These are phyloP conservation scores for Amylostereum areolatum DNA, from an alignment of 1,284 basidiomycete genomes.

Conservation along the genomic window DNA sequence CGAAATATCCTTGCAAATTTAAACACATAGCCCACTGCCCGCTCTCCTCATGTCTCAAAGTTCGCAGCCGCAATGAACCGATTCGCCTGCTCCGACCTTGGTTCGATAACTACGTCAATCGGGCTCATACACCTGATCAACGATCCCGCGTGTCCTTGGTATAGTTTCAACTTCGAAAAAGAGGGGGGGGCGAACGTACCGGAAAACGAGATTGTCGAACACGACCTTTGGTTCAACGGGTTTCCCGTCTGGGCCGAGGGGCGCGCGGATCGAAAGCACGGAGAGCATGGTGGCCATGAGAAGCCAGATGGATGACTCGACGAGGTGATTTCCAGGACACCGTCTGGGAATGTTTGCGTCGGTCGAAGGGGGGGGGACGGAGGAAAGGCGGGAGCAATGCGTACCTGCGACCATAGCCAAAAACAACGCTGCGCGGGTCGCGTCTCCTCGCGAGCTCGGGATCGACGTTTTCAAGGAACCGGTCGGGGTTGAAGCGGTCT, in stretches of 20 bases:
- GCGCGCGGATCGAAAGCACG: slow-evolving; percentile 14
- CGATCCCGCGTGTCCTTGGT: no score
- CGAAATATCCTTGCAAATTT: no score
- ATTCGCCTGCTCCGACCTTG: not conserved
- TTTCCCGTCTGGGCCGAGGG: slow-evolving; percentile 10
- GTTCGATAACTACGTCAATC: not conserved
- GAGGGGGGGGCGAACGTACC: slow-evolving; percentile 18
- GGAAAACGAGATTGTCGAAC: slow-evolving; percentile 13
- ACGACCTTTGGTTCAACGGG: slow-evolving; percentile 13
- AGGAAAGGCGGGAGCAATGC: no score
- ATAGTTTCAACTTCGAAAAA: slow-evolving; percentile 3
- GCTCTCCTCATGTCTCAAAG: no score
- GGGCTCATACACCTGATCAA: not conserved
- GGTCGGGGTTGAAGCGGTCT: slow-evolving; percentile 31
- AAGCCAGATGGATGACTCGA: slow-evolving; percentile 16
- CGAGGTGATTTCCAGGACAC: slow-evolving; percentile 18
- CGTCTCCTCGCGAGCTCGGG: slow-evolving; percentile 19
- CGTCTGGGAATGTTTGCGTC: no score
- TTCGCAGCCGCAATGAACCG: no score
- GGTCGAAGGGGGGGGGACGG: no score
- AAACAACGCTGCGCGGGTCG: slow-evolving; percentile 28
- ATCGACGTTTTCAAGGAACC: slow-evolving; percentile 25
- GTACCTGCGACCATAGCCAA: slow-evolving; percentile 28
- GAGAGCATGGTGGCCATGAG: slow-evolving; percentile 16
- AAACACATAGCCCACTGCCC: no score